Percentiles rank a stretch among this genome's conserved stretches.
These are phyloP conservation scores for Aspergillus oerlinghausenensis DNA, from an alignment of 2,329 filamentous ascomycete species.

Conservation along the genomic window DNA sequence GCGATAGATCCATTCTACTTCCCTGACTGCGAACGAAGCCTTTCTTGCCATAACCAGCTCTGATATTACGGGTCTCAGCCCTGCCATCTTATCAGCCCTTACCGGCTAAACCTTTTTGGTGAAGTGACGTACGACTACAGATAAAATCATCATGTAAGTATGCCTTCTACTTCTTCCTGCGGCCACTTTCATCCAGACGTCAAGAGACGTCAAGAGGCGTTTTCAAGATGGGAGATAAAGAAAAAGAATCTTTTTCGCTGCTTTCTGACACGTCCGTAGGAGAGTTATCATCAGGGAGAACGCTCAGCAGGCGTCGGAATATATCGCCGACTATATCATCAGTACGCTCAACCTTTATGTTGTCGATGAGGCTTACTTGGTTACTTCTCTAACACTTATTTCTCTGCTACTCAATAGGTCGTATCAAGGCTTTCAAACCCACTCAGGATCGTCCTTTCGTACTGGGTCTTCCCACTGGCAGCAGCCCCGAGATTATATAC, in stretches of 20 bases:
- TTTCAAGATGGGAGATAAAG: not conserved
- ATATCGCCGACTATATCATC: conserved; percentile 78
- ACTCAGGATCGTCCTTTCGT: conserved; percentile 71
- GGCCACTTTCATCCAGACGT: not conserved
- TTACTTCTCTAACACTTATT: not conserved
- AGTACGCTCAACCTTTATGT: conserved; percentile 40
- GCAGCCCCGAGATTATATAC: conserved; percentile 74
- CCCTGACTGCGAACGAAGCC: not conserved
- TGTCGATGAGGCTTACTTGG: not conserved
- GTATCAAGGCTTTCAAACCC: conserved; percentile 72
- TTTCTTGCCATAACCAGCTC: not conserved
- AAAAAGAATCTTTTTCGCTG: conserved; percentile 5
- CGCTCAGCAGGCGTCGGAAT: conserved; percentile 62
- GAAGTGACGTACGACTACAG: not conserved
- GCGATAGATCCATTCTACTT: not conserved
- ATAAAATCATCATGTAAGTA: not conserved
- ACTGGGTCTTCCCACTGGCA: conserved; percentile 77
- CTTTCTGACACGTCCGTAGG: conserved; percentile 46
- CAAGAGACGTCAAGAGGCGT: not conserved
- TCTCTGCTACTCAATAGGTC: conserved; percentile 46
- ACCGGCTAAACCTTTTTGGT: not conserved
- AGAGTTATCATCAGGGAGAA: conserved; percentile 79
- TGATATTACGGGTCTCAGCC: not conserved
- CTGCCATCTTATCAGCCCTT: not conserved
- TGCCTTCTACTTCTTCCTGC: not conserved